Percentiles rank a stretch among this genome's conserved stretches.
Conservation (phyloP, 2,329 filamentous ascomycete species). For the Mycosphaerelloides madeirae region DNA sequence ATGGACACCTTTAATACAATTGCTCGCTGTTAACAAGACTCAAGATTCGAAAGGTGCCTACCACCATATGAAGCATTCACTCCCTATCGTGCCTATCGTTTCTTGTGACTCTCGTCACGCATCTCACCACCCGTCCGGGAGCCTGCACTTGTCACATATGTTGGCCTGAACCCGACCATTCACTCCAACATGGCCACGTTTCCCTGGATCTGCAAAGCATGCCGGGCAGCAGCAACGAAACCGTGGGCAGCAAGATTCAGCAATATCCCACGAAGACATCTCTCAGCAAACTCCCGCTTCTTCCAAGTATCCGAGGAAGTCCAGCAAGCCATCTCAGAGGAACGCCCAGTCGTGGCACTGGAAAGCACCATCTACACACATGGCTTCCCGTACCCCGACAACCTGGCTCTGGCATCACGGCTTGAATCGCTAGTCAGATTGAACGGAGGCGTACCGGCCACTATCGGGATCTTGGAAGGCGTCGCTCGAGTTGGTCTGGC, state of each 20-base stretch:
- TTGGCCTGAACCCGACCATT: too few species aligned
- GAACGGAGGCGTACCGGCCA: conserved; percentile 81
- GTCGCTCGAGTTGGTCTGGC: conserved; percentile 74
- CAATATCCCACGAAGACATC: not conserved
- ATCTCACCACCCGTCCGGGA: too few species aligned
- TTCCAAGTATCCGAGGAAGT: conserved; percentile 79
- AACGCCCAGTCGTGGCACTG: conserved; percentile 81
- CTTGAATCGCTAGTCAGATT: conserved; percentile 77
- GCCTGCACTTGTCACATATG: too few species aligned
- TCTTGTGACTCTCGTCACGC: too few species aligned
- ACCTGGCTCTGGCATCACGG: conserved; percentile 68
- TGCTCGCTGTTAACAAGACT: too few species aligned
- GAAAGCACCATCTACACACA: conserved; percentile 98
- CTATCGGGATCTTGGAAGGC: conserved; percentile 82
- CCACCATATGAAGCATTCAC: too few species aligned
- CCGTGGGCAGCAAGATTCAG: not conserved
- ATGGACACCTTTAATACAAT: too few species aligned
- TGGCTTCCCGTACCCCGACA: conserved; percentile 67
- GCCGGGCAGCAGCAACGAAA: conserved; percentile 3
- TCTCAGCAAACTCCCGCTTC: conserved; percentile 22
- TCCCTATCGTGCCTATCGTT: too few species aligned
- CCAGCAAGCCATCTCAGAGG: conserved; percentile 65
- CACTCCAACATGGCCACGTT: conserved; percentile 3
- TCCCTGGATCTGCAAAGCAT: conserved; percentile 18
- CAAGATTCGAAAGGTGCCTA: too few species aligned